These are phyloP conservation scores for Termitomyces sp. DNA, from an alignment of 768 basidiomycete species.

Conservation along the genomic window DNA sequence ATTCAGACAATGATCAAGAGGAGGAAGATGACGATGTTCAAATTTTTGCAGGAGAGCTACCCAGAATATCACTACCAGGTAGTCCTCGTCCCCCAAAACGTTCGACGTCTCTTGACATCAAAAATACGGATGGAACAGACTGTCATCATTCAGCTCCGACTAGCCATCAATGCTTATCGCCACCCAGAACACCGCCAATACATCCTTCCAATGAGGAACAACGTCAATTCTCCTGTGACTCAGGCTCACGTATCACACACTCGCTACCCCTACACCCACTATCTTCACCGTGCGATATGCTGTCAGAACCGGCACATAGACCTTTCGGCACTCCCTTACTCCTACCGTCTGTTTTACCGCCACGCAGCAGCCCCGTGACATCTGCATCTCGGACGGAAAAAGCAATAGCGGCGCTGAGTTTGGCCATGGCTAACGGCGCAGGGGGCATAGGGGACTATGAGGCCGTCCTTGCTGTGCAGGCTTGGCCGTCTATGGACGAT, in stretches of 20 bases:
- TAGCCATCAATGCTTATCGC: constrained; percentile 25
- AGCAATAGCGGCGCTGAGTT: constrained; percentile 49
- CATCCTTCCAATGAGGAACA: constrained; percentile 33
- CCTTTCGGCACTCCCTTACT: background rate
- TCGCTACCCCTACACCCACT: background rate
- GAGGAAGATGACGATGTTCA: constrained; percentile 54
- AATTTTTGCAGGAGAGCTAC: constrained; percentile 41
- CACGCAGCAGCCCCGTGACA: too few species aligned
- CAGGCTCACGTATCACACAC: constrained; percentile 2
- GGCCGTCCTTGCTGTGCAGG: constrained; percentile 35
- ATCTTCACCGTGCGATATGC: background rate
- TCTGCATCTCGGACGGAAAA: constrained; percentile 48
- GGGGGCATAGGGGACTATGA: constrained; percentile 54
- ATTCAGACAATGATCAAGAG: constrained; percentile 22
- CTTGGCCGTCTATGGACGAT: constrained; percentile 25
- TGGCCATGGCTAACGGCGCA: constrained; percentile 62
- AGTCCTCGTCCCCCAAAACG: constrained; percentile 27
- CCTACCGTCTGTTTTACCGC: background rate
- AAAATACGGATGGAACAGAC: constrained; percentile 26
- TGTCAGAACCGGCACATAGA: background rate
- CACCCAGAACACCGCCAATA: constrained; percentile 21
- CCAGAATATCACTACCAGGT: constrained; percentile 15
- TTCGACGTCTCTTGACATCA: constrained; percentile 38
- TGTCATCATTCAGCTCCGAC: background rate
- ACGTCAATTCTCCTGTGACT: constrained; percentile 3